Conservation (phyloP, 345 rosid species). For the Salix caprea region DNA sequence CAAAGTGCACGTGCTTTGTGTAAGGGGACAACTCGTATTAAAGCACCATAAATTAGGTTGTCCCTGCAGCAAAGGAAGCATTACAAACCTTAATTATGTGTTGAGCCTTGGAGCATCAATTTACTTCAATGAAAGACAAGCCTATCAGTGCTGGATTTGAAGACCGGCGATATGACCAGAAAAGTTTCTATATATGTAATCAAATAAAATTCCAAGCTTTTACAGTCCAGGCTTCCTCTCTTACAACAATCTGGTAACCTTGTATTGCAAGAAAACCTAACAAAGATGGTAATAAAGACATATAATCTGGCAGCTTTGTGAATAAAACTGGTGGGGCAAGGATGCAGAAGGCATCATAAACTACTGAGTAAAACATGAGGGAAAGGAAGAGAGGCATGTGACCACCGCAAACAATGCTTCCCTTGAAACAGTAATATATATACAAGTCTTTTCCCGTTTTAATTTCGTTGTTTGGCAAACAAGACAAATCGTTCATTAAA, state of each 20-base stretch:
- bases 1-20: constrained; percentile 15
- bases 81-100: too few species aligned
- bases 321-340: not conserved
- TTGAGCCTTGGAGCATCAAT: not conserved
- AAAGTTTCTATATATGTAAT: not conserved
- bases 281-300: not conserved
- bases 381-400: constrained; percentile 11
- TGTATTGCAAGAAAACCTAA: not conserved
- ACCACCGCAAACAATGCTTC: constrained; percentile 24
- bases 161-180: not conserved
- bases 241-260: not conserved
- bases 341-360: constrained; percentile 12
- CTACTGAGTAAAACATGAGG: constrained; percentile 8
- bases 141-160: not conserved
- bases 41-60: not conserved
- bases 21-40: not conserved
- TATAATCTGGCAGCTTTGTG: not conserved
- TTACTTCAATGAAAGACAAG: not conserved
- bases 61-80: not conserved
- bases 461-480: not conserved
- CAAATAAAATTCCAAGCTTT: not conserved
- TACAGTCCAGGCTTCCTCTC: not conserved
- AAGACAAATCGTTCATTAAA: constrained; percentile 5
- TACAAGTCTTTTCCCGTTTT: not conserved
- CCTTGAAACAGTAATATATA: not conserved